phyloP scores from a whole-genome alignment of 306 rosid species.

The Rosa rugosa region DNA sequence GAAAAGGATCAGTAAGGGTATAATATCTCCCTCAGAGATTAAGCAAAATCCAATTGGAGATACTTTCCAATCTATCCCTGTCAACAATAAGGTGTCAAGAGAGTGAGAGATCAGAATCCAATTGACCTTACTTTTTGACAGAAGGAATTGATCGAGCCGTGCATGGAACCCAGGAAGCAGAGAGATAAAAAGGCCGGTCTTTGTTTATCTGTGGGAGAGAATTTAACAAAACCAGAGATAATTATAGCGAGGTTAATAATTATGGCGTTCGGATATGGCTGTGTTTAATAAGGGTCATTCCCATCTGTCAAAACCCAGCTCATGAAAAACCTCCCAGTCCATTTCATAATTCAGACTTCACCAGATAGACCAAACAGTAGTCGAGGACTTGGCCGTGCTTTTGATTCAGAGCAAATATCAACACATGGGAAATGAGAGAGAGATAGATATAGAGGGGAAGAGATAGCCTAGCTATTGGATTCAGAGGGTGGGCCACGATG shows the following conservation, averaged over 20 bases:
- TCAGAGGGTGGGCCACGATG: constrained; percentile 10
- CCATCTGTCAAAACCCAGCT: background rate
- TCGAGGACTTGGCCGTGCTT: background rate
- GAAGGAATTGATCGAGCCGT: background rate
- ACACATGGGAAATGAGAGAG: background rate
- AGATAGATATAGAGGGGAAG: background rate
- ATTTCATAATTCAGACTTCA: background rate
- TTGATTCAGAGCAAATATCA: background rate
- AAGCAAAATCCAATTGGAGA: background rate
- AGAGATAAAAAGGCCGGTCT: background rate
- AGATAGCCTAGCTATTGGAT: background rate
- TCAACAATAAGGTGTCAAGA: background rate
- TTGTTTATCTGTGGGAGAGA: background rate
- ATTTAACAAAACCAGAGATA: background rate
- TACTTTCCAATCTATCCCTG: background rate
- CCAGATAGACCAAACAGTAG: background rate
- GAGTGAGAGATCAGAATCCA: background rate
- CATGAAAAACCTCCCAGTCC: background rate
- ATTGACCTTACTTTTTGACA: background rate
- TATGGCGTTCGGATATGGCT: background rate
- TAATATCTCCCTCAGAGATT: background rate
- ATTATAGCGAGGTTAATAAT: background rate
- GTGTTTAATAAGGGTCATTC: background rate
- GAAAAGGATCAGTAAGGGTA: background rate
- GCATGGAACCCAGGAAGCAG: background rate